Base-by-base conservation (phyloP, 1,139 yeast species). In the Debaryomycetaceae sp. region DNA sequence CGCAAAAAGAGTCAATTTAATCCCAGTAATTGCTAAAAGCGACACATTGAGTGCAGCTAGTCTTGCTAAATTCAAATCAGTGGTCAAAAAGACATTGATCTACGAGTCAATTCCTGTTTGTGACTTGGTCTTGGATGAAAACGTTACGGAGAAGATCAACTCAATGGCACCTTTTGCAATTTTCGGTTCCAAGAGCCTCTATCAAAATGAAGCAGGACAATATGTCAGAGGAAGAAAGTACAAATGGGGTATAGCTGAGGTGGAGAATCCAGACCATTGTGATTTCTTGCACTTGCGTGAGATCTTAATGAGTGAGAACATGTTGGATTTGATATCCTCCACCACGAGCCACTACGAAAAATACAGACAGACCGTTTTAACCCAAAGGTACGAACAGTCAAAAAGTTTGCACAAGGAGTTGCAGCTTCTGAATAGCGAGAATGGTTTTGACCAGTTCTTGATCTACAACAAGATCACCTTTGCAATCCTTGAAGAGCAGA, bases 11-110 rank as follows among this genome's bases (percentile, higher is more conserved):
- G 88, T 83, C 14, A 87, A 85, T 54, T 64, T 88, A 48, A 78
- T 88, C 39, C 96, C 96, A 0, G 75, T 88, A 0, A 75, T 88
- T 47, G 73, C 87, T 26, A 87, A 87, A 56, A 78, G 89, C 17
- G 96, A 88, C 59, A 75, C 82, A 1, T 72, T 83, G 47, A 78
- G 83, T 9, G 40, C 47, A 4, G 60, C 55, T 3, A 79, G 74
- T 43, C 47, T 73, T 36, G 41, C 35, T 3, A 41, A 45, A 7
- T 74, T 79, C 56, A 84, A 84, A 56, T 43, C 43, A 5, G 53
- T 60, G 35, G 65, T 84, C 14, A 70, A 65, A 37, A 53, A 56
- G 5, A 66, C 75, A 1, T 65, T 87, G 41, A 55, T 55, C 16
- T 60, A 55, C 4, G 67, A 84, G 45, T 66, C 65, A 5, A 83